Evolutionary conservation across 1,139 yeast genomes (phyloP), one percentile per base, ranked within the genome.

Genomic region (Meyerozyma elateridarum): DNA sequence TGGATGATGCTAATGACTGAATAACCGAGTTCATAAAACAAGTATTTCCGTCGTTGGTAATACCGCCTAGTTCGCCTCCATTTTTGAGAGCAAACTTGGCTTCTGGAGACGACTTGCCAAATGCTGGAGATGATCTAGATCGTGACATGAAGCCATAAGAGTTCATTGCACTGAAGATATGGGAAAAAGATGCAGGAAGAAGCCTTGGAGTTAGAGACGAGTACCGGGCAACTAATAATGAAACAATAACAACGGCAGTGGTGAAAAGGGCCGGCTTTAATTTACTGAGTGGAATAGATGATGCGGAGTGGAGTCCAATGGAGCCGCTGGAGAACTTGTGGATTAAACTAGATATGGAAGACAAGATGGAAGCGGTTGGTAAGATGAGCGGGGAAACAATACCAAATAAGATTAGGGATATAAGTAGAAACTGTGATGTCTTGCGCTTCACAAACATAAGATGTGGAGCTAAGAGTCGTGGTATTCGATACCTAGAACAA

Each of bases 1-100:
- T 66, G 1, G 93, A 80, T 0, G 94, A 81, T 0, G 95, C 89
- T 41, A 88, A 61, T 9, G 87, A 73, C 55, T 88, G 96, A 22
- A 88, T 62, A 1, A 88, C 95, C 14, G 88, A 79, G 56, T 88
- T 88, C 94, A 88, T 87, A 48, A 88, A 88, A 54, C 96, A 88
- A 0, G 95, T 85, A 49, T 88, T 88, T 9, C 96, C 96, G 43
- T 87, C 96, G 54, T 88, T 88, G 40, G 76, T 72, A 27, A 88
- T 65, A 1, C 96, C 96, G 16, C 95, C 96, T 22, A 85, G 72
- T 40, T 73, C 76, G 4, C 89, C 89, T 38, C 91, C 91, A 41
- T 66, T 65, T 31, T 61, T 61, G 40, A 65, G 42, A 15, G 77
- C 78, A 40, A 62, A 61, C 27, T 51, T 52, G 22, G 49, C 48